phyloP scores from a whole-genome alignment of 2,329 filamentous ascomycete genomes.

The Monosporascus sp. region DNA sequence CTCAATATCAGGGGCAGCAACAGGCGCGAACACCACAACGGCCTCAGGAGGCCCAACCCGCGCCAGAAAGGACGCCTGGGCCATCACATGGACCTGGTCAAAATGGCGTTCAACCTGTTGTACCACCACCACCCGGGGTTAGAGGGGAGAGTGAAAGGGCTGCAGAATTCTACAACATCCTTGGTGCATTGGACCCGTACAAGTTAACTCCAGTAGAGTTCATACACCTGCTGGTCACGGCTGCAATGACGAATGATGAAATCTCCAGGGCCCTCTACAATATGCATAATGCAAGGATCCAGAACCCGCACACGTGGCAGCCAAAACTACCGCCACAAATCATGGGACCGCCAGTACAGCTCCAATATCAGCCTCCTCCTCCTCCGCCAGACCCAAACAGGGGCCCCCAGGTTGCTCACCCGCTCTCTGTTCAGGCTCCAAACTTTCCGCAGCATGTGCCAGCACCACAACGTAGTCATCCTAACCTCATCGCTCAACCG shows the following conservation, averaged over 20 bases:
- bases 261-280: conserved; percentile 7
- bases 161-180: conserved; percentile 9
- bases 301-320: conserved; percentile 8
- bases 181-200: conserved; percentile 12
- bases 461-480: not conserved
- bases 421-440: not conserved
- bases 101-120: not conserved
- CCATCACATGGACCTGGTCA: not conserved
- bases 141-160: not conserved
- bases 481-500: not conserved
- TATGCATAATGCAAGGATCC: conserved; percentile 7
- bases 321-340: conserved; percentile 3
- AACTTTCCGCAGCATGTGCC: not conserved
- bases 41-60: not conserved
- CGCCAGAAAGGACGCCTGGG: not conserved
- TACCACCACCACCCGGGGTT: not conserved
- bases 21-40: not conserved
- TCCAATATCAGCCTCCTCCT: not conserved
- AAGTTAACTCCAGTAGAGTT: conserved; percentile 13
- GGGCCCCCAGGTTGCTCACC: not conserved
- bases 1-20: not conserved
- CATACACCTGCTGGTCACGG: conserved; percentile 13
- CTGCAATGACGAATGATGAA: conserved; percentile 12
- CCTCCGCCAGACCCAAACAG: not conserved
- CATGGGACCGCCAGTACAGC: not conserved